A percentile compares a stretch with the other conserved stretches of the same genome.
phyloP scores from a whole-genome alignment of 116 monocot genomes.

The Dioscorea cayenensis region DNA sequence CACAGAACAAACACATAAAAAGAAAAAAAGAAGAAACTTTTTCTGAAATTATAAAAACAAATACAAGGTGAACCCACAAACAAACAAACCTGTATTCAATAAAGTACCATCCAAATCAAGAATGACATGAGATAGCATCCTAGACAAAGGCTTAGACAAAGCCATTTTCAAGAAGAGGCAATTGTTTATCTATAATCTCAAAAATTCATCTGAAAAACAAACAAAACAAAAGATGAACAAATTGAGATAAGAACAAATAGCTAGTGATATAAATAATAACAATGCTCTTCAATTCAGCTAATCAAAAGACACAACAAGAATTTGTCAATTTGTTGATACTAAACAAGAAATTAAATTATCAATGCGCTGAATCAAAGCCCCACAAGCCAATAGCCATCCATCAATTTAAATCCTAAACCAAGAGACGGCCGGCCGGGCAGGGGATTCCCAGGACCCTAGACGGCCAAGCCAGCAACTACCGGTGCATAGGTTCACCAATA shows the following conservation, averaged over 20 bases:
- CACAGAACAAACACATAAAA: background rate
- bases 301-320: too few species aligned
- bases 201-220: background rate
- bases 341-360: too few species aligned
- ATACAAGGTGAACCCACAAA: background rate
- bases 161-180: constrained; percentile 25
- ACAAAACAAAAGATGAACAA: background rate
- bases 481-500: too few species aligned
- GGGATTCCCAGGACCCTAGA: too few species aligned
- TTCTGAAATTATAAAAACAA: background rate
- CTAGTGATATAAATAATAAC: too few species aligned
- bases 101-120: constrained; percentile 94
- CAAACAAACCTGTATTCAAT: constrained; percentile 71
- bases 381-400: too few species aligned
- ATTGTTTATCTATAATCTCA: background rate
- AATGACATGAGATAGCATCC: constrained; percentile 76
- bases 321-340: too few species aligned
- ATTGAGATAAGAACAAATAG: background rate
- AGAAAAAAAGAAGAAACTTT: background rate
- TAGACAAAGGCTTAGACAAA: constrained; percentile 30
- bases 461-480: too few species aligned
- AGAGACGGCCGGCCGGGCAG: too few species aligned
- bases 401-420: too few species aligned
- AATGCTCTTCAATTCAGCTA: too few species aligned
- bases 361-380: too few species aligned